Conservation (phyloP, 441 rosid species). For the Gossypium gossypioides region DNA sequence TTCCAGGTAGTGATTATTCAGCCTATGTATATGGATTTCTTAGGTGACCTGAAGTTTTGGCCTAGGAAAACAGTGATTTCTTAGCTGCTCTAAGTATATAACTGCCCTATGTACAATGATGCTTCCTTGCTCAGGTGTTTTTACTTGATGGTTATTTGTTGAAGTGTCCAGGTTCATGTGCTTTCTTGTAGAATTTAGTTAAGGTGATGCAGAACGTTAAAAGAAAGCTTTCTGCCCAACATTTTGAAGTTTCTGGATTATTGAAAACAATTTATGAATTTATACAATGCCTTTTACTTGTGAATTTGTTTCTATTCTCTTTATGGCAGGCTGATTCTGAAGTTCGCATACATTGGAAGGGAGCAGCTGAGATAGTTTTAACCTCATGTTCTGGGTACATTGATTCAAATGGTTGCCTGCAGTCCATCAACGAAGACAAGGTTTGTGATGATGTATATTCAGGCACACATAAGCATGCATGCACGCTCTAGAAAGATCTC, state of each 20-base stretch:
- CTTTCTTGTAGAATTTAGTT: not conserved
- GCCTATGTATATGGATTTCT: not conserved
- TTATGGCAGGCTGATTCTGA: constrained; percentile 59
- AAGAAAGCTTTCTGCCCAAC: not conserved
- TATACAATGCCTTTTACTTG: not conserved
- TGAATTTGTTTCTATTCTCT: constrained; percentile 6
- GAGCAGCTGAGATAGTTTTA: constrained; percentile 92
- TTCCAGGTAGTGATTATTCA: not conserved
- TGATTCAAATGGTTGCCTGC: constrained; percentile 38
- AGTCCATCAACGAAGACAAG: constrained; percentile 54
- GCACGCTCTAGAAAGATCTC: not conserved
- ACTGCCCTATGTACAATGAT: not conserved
- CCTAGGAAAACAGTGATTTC: not conserved
- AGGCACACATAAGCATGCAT: not conserved
- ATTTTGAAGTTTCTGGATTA: not conserved
- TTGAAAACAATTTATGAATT: not conserved
- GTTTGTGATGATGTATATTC: constrained; percentile 25
- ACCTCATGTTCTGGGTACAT: constrained; percentile 55
- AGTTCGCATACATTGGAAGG: constrained; percentile 91
- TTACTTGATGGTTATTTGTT: not conserved
- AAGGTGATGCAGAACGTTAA: not conserved
- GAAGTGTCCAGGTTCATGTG: not conserved
- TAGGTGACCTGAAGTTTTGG: not conserved
- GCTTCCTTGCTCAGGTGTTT: not conserved
- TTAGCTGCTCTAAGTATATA: not conserved